Evolutionary conservation across 352 stramenopile species (phyloP).

Genomic region (Globisporangium spinosum): DNA sequence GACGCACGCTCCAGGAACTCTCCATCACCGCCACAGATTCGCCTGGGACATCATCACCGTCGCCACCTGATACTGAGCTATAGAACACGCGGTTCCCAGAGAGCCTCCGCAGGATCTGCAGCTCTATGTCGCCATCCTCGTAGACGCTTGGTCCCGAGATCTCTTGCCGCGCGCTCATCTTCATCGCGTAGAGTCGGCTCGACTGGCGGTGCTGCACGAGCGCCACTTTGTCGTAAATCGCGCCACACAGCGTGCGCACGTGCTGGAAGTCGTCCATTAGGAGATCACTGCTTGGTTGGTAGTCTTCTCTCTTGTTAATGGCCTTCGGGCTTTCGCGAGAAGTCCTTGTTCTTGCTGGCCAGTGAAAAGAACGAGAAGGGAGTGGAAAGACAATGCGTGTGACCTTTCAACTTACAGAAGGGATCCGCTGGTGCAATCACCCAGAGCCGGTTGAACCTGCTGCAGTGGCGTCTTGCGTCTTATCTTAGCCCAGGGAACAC

Average conservation of each 20-base stretch:
- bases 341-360: too few relatives aligned
- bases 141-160: constrained; percentile 36
- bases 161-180: constrained; percentile 38
- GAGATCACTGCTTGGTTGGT: too few relatives aligned
- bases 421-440: too few relatives aligned
- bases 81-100: constrained; percentile 28
- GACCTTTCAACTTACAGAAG: too few relatives aligned
- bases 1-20: constrained; percentile 24
- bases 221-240: constrained; percentile 25
- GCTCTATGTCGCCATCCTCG: constrained; percentile 43
- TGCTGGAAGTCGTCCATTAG: constrained; percentile 46
- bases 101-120: constrained; percentile 39
- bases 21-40: not conserved
- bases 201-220: constrained; percentile 24
- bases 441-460: too few relatives aligned
- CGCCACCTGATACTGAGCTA: not conserved
- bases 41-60: too few relatives aligned
- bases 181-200: constrained; percentile 42
- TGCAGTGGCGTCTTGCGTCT: too few relatives aligned
- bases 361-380: too few relatives aligned
- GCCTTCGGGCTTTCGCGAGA: too few relatives aligned
- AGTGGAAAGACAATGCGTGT: too few relatives aligned
- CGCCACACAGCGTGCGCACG: constrained; percentile 36
- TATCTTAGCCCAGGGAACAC: too few relatives aligned
- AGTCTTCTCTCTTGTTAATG: not conserved